Evolutionary conservation across 2,329 filamentous ascomycete species (phyloP).

Genomic region (Pseudocercospora cruenta): DNA sequence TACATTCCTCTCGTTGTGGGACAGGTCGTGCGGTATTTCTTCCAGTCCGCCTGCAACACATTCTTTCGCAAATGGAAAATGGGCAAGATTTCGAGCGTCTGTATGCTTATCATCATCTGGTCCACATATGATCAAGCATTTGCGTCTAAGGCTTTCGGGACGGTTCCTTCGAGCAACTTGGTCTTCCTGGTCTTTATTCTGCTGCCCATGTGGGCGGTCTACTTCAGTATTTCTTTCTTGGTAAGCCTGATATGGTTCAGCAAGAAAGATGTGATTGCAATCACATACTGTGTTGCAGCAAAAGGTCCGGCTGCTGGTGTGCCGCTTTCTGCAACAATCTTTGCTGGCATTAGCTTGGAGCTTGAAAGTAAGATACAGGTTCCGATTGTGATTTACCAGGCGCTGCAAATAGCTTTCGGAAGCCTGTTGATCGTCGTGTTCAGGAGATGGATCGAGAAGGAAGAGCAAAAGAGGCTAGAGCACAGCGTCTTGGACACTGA

Average conservation of each 20-base stretch:
- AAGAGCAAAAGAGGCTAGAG: constrained; percentile 53
- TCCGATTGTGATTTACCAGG: constrained; percentile 63
- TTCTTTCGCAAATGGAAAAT: constrained; percentile 54
- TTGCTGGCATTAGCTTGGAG: constrained; percentile 57
- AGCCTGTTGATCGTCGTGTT: constrained; percentile 49
- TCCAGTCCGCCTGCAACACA: constrained; percentile 57
- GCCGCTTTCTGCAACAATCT: constrained; percentile 70
- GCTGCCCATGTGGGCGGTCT: constrained; percentile 65
- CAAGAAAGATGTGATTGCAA: constrained; percentile 66
- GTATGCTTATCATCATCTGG: constrained; percentile 61
- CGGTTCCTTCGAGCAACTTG: constrained; percentile 62
- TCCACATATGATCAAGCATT: constrained; percentile 70
- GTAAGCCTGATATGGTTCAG: constrained; percentile 59
- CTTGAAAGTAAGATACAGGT: constrained; percentile 64
- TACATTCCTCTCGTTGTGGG: constrained; percentile 65
- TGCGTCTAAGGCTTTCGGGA: constrained; percentile 63
- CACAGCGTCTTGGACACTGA: not conserved
- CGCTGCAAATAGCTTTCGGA: constrained; percentile 48
- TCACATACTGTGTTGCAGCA: constrained; percentile 73
- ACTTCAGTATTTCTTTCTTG: constrained; percentile 64
- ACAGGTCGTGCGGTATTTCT: constrained; percentile 61
- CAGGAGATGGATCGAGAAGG: constrained; percentile 53
- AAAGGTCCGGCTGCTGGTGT: constrained; percentile 74
- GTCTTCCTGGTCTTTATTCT: constrained; percentile 71
- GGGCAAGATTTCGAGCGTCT: constrained; percentile 50